Base-by-base conservation (phyloP, 768 basidiomycete genomes). In the Termitomyces sp. region DNA sequence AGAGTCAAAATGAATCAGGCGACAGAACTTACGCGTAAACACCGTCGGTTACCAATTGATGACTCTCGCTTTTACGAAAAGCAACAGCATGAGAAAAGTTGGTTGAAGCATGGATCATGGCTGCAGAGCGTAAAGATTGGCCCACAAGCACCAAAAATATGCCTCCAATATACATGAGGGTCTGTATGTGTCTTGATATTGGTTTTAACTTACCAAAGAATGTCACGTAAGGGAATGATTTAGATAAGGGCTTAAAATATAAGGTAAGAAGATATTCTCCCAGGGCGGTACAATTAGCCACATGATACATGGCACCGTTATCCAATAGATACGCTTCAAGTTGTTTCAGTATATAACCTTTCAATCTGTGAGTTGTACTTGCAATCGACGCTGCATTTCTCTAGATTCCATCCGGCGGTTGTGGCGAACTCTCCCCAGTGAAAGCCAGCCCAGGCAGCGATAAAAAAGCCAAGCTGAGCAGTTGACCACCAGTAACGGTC, bases 401-500 rank as follows among this genome's bases (percentile, higher is more conserved):
- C 88, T 41, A 87, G 74, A 71, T 98, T 98, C 89, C 92, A 98
- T 24, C 92, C 92, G 0, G 95, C 95, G 7, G 97, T 97, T 4
- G 95, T 93, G 37, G 88, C 90, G 66, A 94, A 98, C 70, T 99
- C 97, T 13, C 82, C 85, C 85, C 93, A 89, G 66, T 99, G 97
- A 70, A 99, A 99, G 36, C 79, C 75, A 0, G 91, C 79, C 90
- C 92, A 93, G 5, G 87, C 79, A 34, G 88, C 85, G 41, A 91
- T 60, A 69, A 94, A 98, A 69, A 91, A 85, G 0, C 90, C 92
- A 2, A 97, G 76, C 65, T 89, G 89, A 56, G 84, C 82, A 27
- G 86, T 89, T 0, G 83, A 71, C 83, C 88, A 90, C 79, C 82
- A 85, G 31, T 68, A 70, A 9, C 61, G 59, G 29, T 64, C 36